Evolutionary conservation across 2,329 filamentous ascomycete genomes (phyloP).

Genomic region (Incumbomyces lentus): DNA sequence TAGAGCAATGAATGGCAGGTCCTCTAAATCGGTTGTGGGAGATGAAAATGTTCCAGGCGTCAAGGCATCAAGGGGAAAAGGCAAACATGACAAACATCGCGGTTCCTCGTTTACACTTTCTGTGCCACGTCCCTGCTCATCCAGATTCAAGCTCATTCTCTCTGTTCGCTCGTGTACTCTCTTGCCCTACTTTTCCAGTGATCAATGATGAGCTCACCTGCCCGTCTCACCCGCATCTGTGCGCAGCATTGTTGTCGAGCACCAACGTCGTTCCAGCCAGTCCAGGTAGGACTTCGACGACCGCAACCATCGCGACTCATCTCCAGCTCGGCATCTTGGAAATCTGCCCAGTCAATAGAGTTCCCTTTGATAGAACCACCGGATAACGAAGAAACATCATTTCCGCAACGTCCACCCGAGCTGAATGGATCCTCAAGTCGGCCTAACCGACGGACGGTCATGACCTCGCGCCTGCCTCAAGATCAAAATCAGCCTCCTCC

Average conservation of each 20-base stretch:
- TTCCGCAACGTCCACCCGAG: neutral
- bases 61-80: neutral
- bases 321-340: neutral
- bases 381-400: slow-evolving; percentile 2
- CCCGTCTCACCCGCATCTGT: neutral
- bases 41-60: no score
- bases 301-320: slow-evolving; percentile 1
- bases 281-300: neutral
- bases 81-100: slow-evolving; percentile 6
- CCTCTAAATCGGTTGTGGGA: no score
- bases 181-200: no score
- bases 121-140: no score
- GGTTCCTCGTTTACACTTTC: no score
- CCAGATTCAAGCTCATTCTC: no score
- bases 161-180: no score
- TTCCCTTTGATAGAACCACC: neutral
- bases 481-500: slow-evolving; percentile 1
- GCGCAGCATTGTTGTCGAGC: slow-evolving; percentile 1
- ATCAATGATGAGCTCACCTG: neutral
- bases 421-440: neutral
- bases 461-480: slow-evolving; percentile 1
- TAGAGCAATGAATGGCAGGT: slow-evolving; percentile 4
- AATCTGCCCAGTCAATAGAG: neutral
- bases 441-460: neutral
- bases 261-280: neutral